Evolutionary conservation across 495 filamentous ascomycete genomes (phyloP).

Genomic region (Bathelium albidoporum): DNA sequence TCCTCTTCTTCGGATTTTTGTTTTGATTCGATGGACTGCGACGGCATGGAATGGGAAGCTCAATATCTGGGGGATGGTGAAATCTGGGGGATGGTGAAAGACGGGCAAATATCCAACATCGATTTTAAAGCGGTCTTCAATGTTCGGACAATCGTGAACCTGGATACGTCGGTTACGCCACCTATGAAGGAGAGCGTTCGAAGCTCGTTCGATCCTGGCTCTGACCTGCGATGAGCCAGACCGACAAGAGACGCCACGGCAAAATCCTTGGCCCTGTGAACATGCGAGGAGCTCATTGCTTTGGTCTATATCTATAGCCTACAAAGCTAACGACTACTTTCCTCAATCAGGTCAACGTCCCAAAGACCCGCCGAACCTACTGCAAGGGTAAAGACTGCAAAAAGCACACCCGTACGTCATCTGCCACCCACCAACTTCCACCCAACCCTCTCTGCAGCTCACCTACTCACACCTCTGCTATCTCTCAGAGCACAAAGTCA

Average conservation of each 20-base stretch:
- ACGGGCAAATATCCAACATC: too few species aligned
- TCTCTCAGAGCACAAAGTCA: slow-evolving; percentile 68
- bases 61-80: too few species aligned
- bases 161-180: too few species aligned
- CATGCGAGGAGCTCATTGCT: too few species aligned
- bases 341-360: slow-evolving; percentile 61
- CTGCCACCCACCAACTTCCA: neutral
- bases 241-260: too few species aligned
- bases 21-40: neutral
- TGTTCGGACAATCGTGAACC: too few species aligned
- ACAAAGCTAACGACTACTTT: neutral
- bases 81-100: too few species aligned
- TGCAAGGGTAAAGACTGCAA: slow-evolving; percentile 92
- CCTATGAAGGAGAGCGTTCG: too few species aligned
- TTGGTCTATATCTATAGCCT: neutral
- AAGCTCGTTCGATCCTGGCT: too few species aligned
- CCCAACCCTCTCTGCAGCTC: neutral
- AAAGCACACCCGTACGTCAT: slow-evolving; percentile 54
- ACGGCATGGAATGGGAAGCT: neutral
- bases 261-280: neutral
- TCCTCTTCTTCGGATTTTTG: neutral
- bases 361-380: slow-evolving; percentile 84
- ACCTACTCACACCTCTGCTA: neutral
- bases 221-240: too few species aligned
- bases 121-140: too few species aligned